Conservation (phyloP, 805 yeast genomes). For the Candida tammaniensis region DNA sequence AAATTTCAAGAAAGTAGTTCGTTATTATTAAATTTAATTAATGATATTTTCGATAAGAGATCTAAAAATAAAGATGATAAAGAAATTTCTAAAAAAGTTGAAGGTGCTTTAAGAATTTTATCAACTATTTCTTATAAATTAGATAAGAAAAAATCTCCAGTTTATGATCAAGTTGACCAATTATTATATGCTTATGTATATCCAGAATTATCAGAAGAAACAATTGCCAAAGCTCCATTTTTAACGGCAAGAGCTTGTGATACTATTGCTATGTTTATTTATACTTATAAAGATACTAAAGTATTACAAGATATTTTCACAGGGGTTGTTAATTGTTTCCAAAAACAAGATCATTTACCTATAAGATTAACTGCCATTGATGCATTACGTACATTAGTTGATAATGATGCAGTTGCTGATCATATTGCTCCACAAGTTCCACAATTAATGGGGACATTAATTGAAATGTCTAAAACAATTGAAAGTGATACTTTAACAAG, state of each 20-base stretch:
- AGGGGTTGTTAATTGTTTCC: conserved; percentile 40
- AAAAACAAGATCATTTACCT: conserved; percentile 44
- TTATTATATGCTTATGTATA: conserved; percentile 36
- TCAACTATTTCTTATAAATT: conserved; percentile 40
- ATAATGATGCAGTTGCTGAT: conserved; percentile 44
- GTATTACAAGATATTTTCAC: conserved; percentile 40
- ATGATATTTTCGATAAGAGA: conserved; percentile 34
- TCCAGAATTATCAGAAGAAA: conserved; percentile 37
- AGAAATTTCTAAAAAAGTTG: conserved; percentile 33
- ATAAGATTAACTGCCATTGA: conserved; percentile 51
- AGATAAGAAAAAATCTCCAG: conserved; percentile 34
- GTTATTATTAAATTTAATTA: conserved; percentile 28
- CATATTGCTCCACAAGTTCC: conserved; percentile 43
- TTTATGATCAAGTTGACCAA: conserved; percentile 37
- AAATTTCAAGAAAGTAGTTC: conserved; percentile 38
- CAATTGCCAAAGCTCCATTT: conserved; percentile 32
- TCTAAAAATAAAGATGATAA: conserved; percentile 24
- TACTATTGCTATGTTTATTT: conserved; percentile 39
- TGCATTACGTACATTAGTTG: conserved; percentile 46
- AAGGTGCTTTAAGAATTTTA: conserved; percentile 41
- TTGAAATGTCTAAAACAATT: conserved; percentile 42
- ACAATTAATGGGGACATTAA: conserved; percentile 42
- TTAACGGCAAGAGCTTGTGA: conserved; percentile 47
- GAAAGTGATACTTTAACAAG: conserved; percentile 43
- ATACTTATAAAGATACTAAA: conserved; percentile 31